These are phyloP conservation scores for Colletotrichum musicola DNA, from an alignment of 2,329 filamentous ascomycete species.

Conservation along the genomic window DNA sequence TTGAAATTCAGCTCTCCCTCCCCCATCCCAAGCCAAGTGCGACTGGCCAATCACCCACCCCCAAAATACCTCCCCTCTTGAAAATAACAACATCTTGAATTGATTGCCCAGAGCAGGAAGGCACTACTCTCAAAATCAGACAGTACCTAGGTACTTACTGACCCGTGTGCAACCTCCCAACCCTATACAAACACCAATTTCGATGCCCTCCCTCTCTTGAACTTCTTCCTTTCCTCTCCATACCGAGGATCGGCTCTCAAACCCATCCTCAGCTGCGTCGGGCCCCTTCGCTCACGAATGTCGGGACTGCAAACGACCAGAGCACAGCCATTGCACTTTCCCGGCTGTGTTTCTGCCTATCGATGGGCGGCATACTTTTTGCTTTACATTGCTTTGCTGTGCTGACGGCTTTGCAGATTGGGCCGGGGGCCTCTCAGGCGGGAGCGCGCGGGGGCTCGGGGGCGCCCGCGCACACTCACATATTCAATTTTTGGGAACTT, in stretches of 20 bases:
- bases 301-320: conserved; percentile 7
- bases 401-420: not conserved
- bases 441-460: not conserved
- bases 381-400: not conserved
- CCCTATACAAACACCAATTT: not conserved
- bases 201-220: not conserved
- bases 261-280: conserved; percentile 21
- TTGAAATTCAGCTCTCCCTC: no score
- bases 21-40: no score
- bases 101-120: no score
- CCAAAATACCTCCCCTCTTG: no score
- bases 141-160: not conserved
- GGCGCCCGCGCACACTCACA: not conserved
- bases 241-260: conserved; percentile 13
- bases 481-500: conserved; percentile 9
- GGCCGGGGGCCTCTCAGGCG: not conserved
- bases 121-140: no score
- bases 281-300: conserved; percentile 18
- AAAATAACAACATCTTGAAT: no score
- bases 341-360: not conserved
- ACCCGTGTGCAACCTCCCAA: not conserved
- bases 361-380: conserved; percentile 2
- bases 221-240: not conserved
- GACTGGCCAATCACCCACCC: no score
- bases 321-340: conserved; percentile 1